These are phyloP conservation scores for Solanum chacoense DNA, from an alignment of 305 asterid genomes.

Conservation along the genomic window DNA sequence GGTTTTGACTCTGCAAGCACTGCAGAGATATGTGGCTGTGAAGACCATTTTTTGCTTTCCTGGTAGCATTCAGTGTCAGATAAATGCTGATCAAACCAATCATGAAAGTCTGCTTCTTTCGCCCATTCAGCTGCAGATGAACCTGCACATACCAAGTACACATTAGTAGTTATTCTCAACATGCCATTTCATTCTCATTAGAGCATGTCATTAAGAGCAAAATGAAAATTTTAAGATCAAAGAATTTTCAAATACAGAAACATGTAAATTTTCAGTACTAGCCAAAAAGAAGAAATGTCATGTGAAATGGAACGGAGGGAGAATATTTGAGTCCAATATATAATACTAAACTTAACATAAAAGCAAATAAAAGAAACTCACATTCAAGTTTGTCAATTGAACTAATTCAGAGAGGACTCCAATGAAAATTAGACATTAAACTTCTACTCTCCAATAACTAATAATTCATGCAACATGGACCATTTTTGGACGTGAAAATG, in stretches of 20 bases:
- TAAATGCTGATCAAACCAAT: conserved; percentile 61
- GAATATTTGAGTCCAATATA: not conserved
- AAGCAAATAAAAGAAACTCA: not conserved
- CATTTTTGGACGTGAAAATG: not conserved
- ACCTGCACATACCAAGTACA: conserved; percentile 40
- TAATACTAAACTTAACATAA: not conserved
- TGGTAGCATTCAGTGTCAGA: conserved; percentile 68
- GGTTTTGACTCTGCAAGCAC: conserved; percentile 43
- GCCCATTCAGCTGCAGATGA: conserved; percentile 93
- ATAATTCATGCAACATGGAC: not conserved
- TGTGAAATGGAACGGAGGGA: not conserved
- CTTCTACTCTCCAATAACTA: not conserved
- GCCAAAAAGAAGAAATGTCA: not conserved
- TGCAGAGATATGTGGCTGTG: conserved; percentile 68
- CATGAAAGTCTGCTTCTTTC: conserved; percentile 69
- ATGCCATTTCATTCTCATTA: not conserved
- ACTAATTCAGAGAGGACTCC: not conserved
- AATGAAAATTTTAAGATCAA: not conserved
- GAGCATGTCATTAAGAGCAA: not conserved
- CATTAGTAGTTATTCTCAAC: not conserved
- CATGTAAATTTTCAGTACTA: not conserved
- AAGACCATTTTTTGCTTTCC: conserved; percentile 84
- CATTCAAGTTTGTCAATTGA: not conserved
- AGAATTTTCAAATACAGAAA: not conserved
- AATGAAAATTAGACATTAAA: not conserved